A percentile compares a stretch with the other conserved stretches of the same genome.
These are phyloP conservation scores for Seiridium cupressi DNA, from an alignment of 2,329 filamentous ascomycete genomes.

Conservation along the genomic window DNA sequence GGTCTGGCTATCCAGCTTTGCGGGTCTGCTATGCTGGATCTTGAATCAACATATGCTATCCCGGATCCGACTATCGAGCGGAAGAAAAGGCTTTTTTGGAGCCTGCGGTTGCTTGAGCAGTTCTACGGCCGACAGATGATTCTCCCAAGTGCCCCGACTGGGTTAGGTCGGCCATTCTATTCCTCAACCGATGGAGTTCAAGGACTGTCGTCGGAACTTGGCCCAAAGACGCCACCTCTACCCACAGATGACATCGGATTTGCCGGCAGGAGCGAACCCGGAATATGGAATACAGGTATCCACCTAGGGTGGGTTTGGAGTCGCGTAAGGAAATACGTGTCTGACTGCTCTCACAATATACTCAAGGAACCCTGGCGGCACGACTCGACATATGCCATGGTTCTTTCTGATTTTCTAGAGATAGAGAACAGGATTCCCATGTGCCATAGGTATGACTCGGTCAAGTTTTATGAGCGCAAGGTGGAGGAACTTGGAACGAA, in stretches of 20 bases:
- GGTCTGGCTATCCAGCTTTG: slow-evolving; percentile 49
- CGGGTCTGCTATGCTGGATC: slow-evolving; percentile 47
- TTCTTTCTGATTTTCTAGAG: slow-evolving; percentile 50
- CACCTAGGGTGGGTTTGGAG: slow-evolving; percentile 53
- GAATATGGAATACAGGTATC: slow-evolving; percentile 49
- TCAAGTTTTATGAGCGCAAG: slow-evolving; percentile 49
- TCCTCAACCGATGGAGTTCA: slow-evolving; percentile 20
- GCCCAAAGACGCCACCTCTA: slow-evolving; percentile 36
- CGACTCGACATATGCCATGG: slow-evolving; percentile 49
- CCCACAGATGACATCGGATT: slow-evolving; percentile 43
- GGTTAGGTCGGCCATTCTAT: slow-evolving; percentile 37
- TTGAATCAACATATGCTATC: slow-evolving; percentile 34
- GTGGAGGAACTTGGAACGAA: slow-evolving; percentile 42
- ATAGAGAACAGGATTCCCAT: slow-evolving; percentile 46
- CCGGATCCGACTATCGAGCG: slow-evolving; percentile 36
- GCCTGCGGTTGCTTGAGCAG: slow-evolving; percentile 47
- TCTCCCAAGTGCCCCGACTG: slow-evolving; percentile 37
- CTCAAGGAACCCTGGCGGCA: slow-evolving; percentile 50
- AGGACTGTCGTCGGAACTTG: slow-evolving; percentile 17
- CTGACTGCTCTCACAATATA: slow-evolving; percentile 43
- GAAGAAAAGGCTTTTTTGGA: slow-evolving; percentile 51
- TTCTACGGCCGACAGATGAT: slow-evolving; percentile 46
- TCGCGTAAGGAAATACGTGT: slow-evolving; percentile 42
- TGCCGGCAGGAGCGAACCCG: slow-evolving; percentile 35
- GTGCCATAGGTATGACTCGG: slow-evolving; percentile 50